Base-by-base conservation (phyloP, 2,329 filamentous ascomycete genomes). In the Aspergillus costaricaensis region DNA sequence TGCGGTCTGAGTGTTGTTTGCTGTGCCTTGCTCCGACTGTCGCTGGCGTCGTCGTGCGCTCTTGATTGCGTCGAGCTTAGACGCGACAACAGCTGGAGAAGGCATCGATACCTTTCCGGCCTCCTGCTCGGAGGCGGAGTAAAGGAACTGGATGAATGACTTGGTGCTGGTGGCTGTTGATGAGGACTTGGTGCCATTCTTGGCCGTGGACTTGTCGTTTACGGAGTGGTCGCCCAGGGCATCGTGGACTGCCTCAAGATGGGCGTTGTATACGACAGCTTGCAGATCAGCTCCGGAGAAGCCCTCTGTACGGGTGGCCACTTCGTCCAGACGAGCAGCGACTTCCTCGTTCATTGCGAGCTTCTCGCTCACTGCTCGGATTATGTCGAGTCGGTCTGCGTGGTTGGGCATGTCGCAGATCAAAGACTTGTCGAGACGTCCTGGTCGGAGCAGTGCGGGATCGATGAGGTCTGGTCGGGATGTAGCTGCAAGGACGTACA, bases 191-290 rank as follows among this genome's bases (percentile, higher is more conserved):
- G 67, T 62, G 8, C 63, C 66, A 25, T 70, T 68, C 36, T 69
- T 76, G 64, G 43, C 67, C 62, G 49, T 68, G 51, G 60, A 51
- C 62, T 84, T 80, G 30, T 86, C 81, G 23, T 86, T 81, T 8
- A 64, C 65, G 0, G 70, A 67, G 32, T 67, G 70, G 69, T 88
- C 86, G 57, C 87, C 89, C 0, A 99, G 85, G 2, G 96, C 88
- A 67, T 97, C 93, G 73, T 99, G 95, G 65, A 99, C 97, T 27
- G 95, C 95, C 79, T 98, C 94, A 5, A 99, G 84, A 74, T 99
- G 95, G 0, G 95, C 93, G 67, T 99, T 99, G 70, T 96, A 97
- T 47, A 98, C 88, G 6, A 99, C 85, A 0, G 94, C 95, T 75
- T 99, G 95, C 3, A 99, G 81, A 78, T 99, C 95, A 1, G 95